Base-by-base conservation (phyloP, 208 protist genomes). In the Acanthamoeba healyi region DNA sequence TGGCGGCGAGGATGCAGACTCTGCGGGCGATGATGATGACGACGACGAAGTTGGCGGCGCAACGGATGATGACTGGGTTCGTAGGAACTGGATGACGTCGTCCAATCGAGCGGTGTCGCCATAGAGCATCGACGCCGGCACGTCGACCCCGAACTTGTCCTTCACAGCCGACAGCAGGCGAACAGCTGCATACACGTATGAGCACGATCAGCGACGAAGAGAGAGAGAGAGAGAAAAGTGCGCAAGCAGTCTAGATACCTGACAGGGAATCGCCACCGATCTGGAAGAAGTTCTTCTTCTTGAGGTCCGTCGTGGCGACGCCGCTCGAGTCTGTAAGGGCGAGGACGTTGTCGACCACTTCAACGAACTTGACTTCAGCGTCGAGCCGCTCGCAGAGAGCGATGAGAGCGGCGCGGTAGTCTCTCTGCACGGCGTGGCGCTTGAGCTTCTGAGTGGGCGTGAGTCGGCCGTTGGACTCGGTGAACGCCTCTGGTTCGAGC, bases 391-490 rank as follows among this genome's bases (percentile, higher is more conserved):
- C 72, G 22, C 54, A 82, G 72, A 82, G 72, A 3, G 12, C 40
- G 6, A 40, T n/a, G 22, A 82, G 72, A 5, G 38, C 38, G 42
- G 5, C 72, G 42, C 72, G 38, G 42, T 54, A 82, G 72, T 54
- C 38, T 5, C 38, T 17, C 26, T 7, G 38, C 72, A 82, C 24
- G 22, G 40, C 72, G 38, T 24, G 36, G 14, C 96, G 63, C 40
- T 95, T 94, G 54, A 97, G 94, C 96, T 98, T 98, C 91, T 98
- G 97, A 26, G 97, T 97, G 54, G 97, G 97, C 22, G 97, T 98
- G 40, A 98, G 63, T 0, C 97, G 40, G n/a, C 96, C 82, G 81
- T 98, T 98, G 38, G 97, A 94, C 36, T 95, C 87, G 17, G 84
- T 94, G 65, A 97, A 98, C 22, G 72, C n/a, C 15, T 95, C 81